phyloP scores from a whole-genome alignment of 345 rosid genomes.

The Geranium brycei region DNA sequence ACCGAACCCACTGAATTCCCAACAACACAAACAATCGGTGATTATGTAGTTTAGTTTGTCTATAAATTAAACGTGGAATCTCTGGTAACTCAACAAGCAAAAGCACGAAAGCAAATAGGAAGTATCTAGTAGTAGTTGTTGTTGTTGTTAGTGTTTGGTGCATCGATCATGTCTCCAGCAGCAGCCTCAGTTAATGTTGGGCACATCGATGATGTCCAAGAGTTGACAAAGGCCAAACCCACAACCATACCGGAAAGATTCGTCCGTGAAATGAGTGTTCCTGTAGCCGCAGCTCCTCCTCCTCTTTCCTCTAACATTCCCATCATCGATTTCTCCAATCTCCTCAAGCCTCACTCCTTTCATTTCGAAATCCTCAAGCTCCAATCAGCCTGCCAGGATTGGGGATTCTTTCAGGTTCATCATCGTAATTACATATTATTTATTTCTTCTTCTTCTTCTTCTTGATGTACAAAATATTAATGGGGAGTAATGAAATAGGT shows the following conservation, averaged over 20 bases:
- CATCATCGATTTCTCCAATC: constrained; percentile 52
- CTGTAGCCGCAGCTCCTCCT: constrained; percentile 10
- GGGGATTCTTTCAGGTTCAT: constrained; percentile 92
- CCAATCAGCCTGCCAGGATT: constrained; percentile 63
- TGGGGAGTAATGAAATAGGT: constrained; percentile 26
- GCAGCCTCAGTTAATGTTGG: constrained; percentile 52
- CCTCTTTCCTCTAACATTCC: constrained; percentile 36
- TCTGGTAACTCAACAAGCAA: too few species aligned
- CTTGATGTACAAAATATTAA: too few species aligned
- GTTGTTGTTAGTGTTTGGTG: neutral
- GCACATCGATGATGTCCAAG: constrained; percentile 80
- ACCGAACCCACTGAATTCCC: too few species aligned
- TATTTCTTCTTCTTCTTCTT: neutral
- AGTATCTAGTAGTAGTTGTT: too few species aligned
- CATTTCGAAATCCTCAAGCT: constrained; percentile 32
- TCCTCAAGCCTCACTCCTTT: constrained; percentile 24
- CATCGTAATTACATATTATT: neutral
- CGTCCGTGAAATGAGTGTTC: constrained; percentile 42
- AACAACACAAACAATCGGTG: too few species aligned
- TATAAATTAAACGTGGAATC: too few species aligned
- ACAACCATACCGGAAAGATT: constrained; percentile 61
- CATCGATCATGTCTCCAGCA: constrained; percentile 45
- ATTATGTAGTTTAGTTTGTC: too few species aligned
- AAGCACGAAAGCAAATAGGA: too few species aligned
- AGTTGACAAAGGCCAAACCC: constrained; percentile 52